Conservation (phyloP, 306 rosid species). For the Purshia tridentata region DNA sequence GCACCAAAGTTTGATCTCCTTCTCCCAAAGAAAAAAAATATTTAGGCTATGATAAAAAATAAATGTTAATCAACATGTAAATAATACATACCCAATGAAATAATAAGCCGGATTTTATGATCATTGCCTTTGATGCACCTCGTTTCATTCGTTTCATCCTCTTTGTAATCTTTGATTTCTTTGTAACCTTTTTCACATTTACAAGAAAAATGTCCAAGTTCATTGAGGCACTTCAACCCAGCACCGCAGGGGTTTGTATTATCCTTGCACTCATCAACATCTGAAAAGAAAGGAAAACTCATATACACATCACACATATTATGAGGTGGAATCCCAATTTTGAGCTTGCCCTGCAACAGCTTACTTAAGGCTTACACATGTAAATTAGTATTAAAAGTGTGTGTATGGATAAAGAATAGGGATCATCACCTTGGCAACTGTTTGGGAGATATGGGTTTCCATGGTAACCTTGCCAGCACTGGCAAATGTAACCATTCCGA, state of each 20-base stretch:
- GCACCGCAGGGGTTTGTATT: not conserved
- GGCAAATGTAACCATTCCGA: not conserved
- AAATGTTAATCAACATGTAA: no score
- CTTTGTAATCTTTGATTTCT: not conserved
- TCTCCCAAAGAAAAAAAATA: no score
- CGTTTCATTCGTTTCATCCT: not conserved
- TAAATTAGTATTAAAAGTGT: no score
- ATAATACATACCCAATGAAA: not conserved
- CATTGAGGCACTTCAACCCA: not conserved
- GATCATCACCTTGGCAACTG: conserved; percentile 14
- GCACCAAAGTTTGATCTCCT: no score
- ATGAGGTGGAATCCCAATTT: no score
- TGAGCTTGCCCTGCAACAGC: no score
- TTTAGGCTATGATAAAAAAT: no score
- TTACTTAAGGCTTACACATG: no score
- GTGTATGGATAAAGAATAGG: no score
- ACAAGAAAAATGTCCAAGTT: not conserved
- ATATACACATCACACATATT: no score
- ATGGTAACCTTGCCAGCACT: not conserved
- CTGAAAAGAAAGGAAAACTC: conserved; percentile 8
- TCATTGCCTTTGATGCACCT: not conserved
- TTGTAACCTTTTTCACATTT: not conserved
- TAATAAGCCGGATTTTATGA: not conserved
- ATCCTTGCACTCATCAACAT: conserved; percentile 34
- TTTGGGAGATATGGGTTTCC: conserved; percentile 14